A percentile compares a stretch with the other conserved stretches of the same genome.
Conservation (phyloP, 1,284 basidiomycete species). For the Puccinia hordei region DNA sequence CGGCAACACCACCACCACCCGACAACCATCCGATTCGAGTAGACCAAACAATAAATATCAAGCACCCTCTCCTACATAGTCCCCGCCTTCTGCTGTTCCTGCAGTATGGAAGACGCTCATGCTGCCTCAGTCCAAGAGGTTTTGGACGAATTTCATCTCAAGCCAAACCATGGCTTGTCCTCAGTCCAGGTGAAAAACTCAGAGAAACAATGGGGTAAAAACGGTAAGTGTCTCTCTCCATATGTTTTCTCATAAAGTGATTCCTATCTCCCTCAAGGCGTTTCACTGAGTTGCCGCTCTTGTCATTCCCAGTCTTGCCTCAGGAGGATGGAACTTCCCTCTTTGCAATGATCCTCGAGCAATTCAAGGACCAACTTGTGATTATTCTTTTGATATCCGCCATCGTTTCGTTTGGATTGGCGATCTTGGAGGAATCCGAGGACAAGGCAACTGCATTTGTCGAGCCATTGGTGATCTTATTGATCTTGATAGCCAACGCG, state of each 20-base stretch:
- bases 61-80: too few species aligned
- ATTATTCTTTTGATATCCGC: constrained; percentile 90
- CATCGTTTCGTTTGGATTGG: constrained; percentile 83
- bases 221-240: constrained; percentile 65
- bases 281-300: neutral
- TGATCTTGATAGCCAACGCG: constrained; percentile 90
- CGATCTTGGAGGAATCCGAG: constrained; percentile 74
- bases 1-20: neutral
- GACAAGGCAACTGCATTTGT: constrained; percentile 77
- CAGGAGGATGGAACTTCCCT: constrained; percentile 70
- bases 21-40: neutral
- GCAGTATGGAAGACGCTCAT: constrained; percentile 53
- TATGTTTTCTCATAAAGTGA: neutral
- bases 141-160: constrained; percentile 52
- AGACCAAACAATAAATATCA: too few species aligned
- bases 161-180: constrained; percentile 52
- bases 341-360: constrained; percentile 90
- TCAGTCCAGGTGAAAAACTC: constrained; percentile 46
- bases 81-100: too few species aligned
- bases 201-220: constrained; percentile 69
- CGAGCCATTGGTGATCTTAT: constrained; percentile 85
- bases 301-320: constrained; percentile 70
- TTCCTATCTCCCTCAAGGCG: neutral
- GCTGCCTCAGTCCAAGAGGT: constrained; percentile 53
- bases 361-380: constrained; percentile 93